phyloP scores from a whole-genome alignment of 2,329 filamentous ascomycete species.

The Colletotrichum camelliae region DNA sequence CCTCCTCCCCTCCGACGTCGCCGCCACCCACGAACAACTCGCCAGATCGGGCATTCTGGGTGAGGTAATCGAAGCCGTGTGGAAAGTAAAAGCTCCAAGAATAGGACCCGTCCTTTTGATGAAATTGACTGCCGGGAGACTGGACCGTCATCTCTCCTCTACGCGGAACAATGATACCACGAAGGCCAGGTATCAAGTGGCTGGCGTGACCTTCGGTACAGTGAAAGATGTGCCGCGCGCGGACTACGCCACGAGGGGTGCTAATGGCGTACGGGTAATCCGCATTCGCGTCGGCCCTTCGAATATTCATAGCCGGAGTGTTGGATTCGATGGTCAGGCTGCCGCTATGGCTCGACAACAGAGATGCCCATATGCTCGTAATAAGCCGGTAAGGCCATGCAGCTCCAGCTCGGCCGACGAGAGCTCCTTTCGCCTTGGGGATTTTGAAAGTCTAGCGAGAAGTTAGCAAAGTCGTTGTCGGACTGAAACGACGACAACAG shows the following conservation, averaged over 20 bases:
- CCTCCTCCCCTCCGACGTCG: neutral
- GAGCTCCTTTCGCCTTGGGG: neutral
- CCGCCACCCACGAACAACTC: neutral
- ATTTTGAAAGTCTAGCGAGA: neutral
- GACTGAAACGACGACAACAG: neutral
- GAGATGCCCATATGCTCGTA: neutral
- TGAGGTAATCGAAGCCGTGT: neutral
- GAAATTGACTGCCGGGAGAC: neutral
- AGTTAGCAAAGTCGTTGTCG: neutral
- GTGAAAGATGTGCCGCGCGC: neutral
- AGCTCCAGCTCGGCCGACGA: neutral
- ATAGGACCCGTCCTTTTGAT: neutral
- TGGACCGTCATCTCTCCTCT: neutral
- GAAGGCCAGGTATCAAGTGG: neutral
- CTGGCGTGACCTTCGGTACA: neutral
- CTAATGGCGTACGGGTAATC: neutral
- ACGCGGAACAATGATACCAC: neutral
- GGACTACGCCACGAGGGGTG: neutral
- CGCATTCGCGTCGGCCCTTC: too few species aligned
- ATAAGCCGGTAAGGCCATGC: neutral
- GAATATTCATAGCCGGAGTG: neutral
- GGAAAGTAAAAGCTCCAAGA: neutral
- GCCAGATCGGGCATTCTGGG: neutral
- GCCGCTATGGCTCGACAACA: neutral
- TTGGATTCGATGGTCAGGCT: neutral